Conservation (phyloP, 192 early-diverging fungal genomes). For the Backusella mclennaniae region DNA sequence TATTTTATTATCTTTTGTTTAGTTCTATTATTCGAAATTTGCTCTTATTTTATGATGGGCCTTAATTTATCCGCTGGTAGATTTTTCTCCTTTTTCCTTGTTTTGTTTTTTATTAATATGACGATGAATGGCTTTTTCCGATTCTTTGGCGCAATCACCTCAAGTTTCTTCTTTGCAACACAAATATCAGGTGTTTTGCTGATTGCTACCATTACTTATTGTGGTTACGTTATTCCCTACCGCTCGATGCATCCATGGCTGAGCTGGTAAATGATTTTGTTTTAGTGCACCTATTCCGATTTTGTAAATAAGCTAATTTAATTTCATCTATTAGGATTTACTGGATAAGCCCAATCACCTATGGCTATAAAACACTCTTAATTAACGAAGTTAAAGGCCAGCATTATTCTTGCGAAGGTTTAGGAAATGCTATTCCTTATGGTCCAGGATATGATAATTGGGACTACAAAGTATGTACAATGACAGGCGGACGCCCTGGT, state of each 20-base stretch:
- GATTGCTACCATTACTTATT: conserved; percentile 53
- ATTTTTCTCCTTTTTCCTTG: conserved; percentile 56
- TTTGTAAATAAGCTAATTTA: background rate
- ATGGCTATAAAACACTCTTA: conserved; percentile 67
- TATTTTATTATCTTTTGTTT: conserved; percentile 42
- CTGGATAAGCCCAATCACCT: conserved; percentile 69
- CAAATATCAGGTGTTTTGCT: conserved; percentile 52
- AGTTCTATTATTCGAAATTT: conserved; percentile 54
- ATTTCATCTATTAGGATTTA: conserved; percentile 34
- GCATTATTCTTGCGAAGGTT: conserved; percentile 33
- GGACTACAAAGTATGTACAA: conserved; percentile 53
- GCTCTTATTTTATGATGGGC: conserved; percentile 65
- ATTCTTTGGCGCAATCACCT: conserved; percentile 51
- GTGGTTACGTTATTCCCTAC: conserved; percentile 61
- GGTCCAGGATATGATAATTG: conserved; percentile 37
- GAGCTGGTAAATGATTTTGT: conserved; percentile 38
- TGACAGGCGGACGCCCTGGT: conserved; percentile 59
- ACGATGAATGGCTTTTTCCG: conserved; percentile 60
- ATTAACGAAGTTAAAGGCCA: conserved; percentile 61
- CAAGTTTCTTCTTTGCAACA: conserved; percentile 52
- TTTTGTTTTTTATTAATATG: conserved; percentile 52
- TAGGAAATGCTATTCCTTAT: conserved; percentile 26
- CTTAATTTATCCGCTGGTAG: conserved; percentile 47
- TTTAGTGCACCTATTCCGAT: background rate
- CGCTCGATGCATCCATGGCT: conserved; percentile 64